These are phyloP conservation scores for Neonectria ditissima DNA, from an alignment of 2,329 filamentous ascomycete species.

Conservation along the genomic window DNA sequence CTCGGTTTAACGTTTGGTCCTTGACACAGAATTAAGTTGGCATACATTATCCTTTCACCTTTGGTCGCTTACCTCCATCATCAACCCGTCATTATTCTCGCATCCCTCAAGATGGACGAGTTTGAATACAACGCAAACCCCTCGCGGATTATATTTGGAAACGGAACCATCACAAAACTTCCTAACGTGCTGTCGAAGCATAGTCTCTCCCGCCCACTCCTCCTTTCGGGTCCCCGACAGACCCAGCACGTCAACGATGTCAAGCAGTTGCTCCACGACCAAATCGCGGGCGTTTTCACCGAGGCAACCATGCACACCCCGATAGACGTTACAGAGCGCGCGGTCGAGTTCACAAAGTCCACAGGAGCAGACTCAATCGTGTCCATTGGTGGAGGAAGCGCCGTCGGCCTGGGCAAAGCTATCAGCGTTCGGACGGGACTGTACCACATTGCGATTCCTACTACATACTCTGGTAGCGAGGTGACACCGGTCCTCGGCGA, in stretches of 20 bases:
- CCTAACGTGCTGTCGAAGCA: slow-evolving; percentile 57
- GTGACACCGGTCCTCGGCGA: slow-evolving; percentile 75
- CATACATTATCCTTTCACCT: neutral
- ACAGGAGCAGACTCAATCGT: slow-evolving; percentile 45
- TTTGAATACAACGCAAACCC: slow-evolving; percentile 69
- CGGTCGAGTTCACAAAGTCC: slow-evolving; percentile 14
- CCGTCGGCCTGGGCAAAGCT: slow-evolving; percentile 69
- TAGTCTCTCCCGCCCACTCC: slow-evolving; percentile 61
- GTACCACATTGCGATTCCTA: slow-evolving; percentile 65
- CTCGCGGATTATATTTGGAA: slow-evolving; percentile 65
- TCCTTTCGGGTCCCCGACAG: slow-evolving; percentile 65
- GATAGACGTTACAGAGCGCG: slow-evolving; percentile 25
- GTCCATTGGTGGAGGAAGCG: slow-evolving; percentile 42
- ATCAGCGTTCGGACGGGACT: slow-evolving; percentile 66
- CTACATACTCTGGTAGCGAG: slow-evolving; percentile 71
- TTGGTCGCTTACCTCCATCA: neutral
- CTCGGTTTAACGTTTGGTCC: no score
- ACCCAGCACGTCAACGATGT: slow-evolving; percentile 31
- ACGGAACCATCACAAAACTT: slow-evolving; percentile 63
- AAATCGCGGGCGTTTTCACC: slow-evolving; percentile 24
- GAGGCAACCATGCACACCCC: slow-evolving; percentile 30
- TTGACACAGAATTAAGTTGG: no score
- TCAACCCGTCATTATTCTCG: neutral
- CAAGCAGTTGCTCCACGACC: slow-evolving; percentile 24
- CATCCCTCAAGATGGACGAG: slow-evolving; percentile 56